Evolutionary conservation across 2,329 filamentous ascomycete species (phyloP), one percentile per base, ranked within the genome.

Genomic region (Penicillium sp.): DNA sequence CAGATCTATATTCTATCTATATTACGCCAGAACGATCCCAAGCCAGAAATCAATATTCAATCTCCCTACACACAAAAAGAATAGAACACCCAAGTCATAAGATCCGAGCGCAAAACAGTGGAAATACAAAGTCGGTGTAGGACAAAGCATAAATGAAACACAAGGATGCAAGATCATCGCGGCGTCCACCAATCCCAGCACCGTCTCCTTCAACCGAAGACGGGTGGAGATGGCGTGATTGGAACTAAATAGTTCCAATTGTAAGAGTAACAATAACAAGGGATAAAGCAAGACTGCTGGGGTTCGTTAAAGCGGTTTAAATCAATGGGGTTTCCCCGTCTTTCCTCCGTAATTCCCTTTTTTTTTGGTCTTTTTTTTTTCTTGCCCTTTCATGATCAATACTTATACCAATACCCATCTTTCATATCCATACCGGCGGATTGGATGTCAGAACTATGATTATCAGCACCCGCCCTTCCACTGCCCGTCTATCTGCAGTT

Each of bases 211-310:
- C 22, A 25, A 31, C 37, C 41, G 8, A 29, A 44, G 27, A 31
- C 49, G 33, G 44, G 57, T 33, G 52, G 44, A 53, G 55, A 69
- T 69, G 58, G 64, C 66, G 66, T 57, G 59, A 69, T 69, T 58
- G 47, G 51, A 40, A 56, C 66, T 67, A 65, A 64, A 56, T 63
- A 61, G 47, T 63, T 63, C 61, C 66, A 64, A 68, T 67, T 23
- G 29, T 12, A 9, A 37, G 29, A 48, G 44, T 23, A 48, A 50
- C 43, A 29, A 40, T 14, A 35, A 42, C 40, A 26, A 40, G 26
- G 26, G 27, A 25, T 42, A 29, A 47, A 40, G 20, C 25, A 26
- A 20, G 29, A 7, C 33, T 46, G 18, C 20, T 25, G 45, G 27
- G 44, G 45, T n/a, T 46, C 44, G 12, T 46, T 35, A 23, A 35